Percentiles rank a stretch among this genome's conserved stretches.
These are phyloP conservation scores for Prunus armeniaca DNA, from an alignment of 306 rosid genomes.

Conservation along the genomic window DNA sequence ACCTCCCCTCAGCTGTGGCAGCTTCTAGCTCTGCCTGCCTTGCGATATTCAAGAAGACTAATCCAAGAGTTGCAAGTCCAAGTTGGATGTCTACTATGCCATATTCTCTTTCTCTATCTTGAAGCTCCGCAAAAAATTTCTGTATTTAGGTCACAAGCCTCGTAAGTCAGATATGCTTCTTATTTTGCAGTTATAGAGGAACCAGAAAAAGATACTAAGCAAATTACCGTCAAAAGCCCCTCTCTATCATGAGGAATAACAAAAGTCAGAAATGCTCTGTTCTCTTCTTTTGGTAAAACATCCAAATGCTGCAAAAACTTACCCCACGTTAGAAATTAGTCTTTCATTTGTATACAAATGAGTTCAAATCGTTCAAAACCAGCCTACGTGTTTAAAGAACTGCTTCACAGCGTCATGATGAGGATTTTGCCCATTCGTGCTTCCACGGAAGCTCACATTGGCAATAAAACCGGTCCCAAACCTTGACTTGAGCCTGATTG, in stretches of 20 bases:
- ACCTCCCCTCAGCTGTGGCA: conserved; percentile 72
- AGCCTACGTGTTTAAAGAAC: conserved; percentile 69
- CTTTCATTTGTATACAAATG: not conserved
- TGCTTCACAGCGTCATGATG: conserved; percentile 60
- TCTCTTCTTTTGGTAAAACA: conserved; percentile 77
- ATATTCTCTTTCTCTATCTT: conserved; percentile 61
- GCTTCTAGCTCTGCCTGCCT: conserved; percentile 77
- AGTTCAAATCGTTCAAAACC: conserved; percentile 8
- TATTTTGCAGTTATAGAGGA: too few relatives aligned
- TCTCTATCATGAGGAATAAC: conserved; percentile 83
- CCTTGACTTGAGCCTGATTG: conserved; percentile 74
- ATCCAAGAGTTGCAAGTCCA: conserved; percentile 83
- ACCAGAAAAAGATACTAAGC: not conserved
- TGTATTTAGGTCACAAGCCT: conserved; percentile 1
- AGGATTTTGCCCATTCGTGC: conserved; percentile 29
- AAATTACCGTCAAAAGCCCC: conserved; percentile 42
- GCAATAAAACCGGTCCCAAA: conserved; percentile 81
- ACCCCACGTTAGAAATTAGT: conserved; percentile 26
- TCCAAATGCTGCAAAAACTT: conserved; percentile 59
- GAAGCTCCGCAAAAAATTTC: conserved; percentile 70
- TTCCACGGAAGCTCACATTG: conserved; percentile 52
- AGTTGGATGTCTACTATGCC: conserved; percentile 80
- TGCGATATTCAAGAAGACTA: conserved; percentile 88
- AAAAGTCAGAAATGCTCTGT: conserved; percentile 51
- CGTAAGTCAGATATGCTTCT: too few relatives aligned